phyloP scores from a whole-genome alignment of 306 rosid genomes.

The Amphicarpaea edgeworthii region DNA sequence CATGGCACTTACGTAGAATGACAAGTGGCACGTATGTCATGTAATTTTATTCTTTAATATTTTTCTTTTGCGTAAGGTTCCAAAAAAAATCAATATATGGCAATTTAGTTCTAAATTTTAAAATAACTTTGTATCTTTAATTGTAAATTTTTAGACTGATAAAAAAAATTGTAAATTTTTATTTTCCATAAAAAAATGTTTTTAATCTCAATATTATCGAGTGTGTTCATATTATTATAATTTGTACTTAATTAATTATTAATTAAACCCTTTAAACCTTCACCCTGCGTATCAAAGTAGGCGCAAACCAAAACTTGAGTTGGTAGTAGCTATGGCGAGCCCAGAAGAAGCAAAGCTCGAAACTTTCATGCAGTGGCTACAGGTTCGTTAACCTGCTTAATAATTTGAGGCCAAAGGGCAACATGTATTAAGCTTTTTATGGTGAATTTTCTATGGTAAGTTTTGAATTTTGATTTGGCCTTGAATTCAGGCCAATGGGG shows the following conservation, averaged over 20 bases:
- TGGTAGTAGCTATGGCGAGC: conserved; percentile 59
- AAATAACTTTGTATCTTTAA: too few relatives aligned
- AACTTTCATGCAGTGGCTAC: conserved; percentile 75
- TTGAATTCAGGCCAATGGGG: conserved; percentile 74
- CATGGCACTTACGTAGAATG: too few relatives aligned
- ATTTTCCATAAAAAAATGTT: too few relatives aligned
- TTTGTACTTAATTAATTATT: not conserved
- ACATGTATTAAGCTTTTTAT: not conserved
- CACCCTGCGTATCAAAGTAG: not conserved
- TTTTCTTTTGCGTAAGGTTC: too few relatives aligned
- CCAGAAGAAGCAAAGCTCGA: conserved; percentile 69
- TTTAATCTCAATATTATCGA: too few relatives aligned
- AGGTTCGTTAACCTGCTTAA: conserved; percentile 54
- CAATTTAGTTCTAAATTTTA: too few relatives aligned
- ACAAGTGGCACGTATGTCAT: too few relatives aligned
- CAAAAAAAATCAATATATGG: too few relatives aligned
- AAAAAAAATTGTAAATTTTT: too few relatives aligned
- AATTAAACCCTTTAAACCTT: conserved; percentile 28
- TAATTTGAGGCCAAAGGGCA: not conserved
- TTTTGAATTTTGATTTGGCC: conserved; percentile 43
- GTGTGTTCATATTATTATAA: too few relatives aligned
- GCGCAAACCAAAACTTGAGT: conserved; percentile 26
- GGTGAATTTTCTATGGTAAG: not conserved
- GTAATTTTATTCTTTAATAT: too few relatives aligned
- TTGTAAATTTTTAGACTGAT: too few relatives aligned